These are phyloP conservation scores for Lentinula aciculospora DNA, from an alignment of 768 basidiomycete species.

Conservation along the genomic window DNA sequence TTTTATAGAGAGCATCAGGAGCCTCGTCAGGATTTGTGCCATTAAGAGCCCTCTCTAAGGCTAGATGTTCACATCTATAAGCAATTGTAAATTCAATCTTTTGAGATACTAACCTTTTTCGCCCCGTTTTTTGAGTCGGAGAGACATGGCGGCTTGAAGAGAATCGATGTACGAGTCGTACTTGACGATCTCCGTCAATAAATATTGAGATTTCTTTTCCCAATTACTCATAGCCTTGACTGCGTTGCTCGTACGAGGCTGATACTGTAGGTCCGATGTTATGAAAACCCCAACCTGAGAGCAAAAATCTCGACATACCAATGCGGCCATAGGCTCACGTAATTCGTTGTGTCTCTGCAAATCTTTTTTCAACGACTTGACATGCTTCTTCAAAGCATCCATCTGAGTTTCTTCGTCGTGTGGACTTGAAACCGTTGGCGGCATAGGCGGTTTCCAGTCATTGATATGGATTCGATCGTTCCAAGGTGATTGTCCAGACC, in stretches of 20 bases:
- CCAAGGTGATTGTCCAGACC: slow-evolving; percentile 67
- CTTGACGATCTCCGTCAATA: slow-evolving; percentile 90
- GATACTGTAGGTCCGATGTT: slow-evolving; percentile 48
- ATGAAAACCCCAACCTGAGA: background rate
- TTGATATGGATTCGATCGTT: slow-evolving; percentile 73
- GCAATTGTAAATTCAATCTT: background rate
- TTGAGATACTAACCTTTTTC: slow-evolving; percentile 52
- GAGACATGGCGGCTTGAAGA: slow-evolving; percentile 72
- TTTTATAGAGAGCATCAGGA: slow-evolving; percentile 28
- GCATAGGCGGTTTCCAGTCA: slow-evolving; percentile 92
- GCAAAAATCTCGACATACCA: slow-evolving; percentile 41
- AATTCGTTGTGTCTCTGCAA: slow-evolving; percentile 79
- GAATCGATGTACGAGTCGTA: slow-evolving; percentile 95
- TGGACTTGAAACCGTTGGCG: slow-evolving; percentile 74
- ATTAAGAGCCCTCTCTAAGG: slow-evolving; percentile 54
- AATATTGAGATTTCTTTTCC: slow-evolving; percentile 86
- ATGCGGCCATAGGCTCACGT: slow-evolving; percentile 71
- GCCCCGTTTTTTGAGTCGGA: slow-evolving; percentile 85
- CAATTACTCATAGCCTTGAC: slow-evolving; percentile 83
- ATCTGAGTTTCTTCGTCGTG: slow-evolving; percentile 93
- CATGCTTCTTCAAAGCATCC: slow-evolving; percentile 84
- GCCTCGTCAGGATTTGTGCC: slow-evolving; percentile 24
- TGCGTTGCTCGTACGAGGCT: slow-evolving; percentile 67
- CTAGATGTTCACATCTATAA: slow-evolving; percentile 15
- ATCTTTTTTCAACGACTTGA: slow-evolving; percentile 67